These are phyloP conservation scores for Trichoderma reesei DNA, from an alignment of 495 filamentous ascomycete species.

Conservation along the genomic window DNA sequence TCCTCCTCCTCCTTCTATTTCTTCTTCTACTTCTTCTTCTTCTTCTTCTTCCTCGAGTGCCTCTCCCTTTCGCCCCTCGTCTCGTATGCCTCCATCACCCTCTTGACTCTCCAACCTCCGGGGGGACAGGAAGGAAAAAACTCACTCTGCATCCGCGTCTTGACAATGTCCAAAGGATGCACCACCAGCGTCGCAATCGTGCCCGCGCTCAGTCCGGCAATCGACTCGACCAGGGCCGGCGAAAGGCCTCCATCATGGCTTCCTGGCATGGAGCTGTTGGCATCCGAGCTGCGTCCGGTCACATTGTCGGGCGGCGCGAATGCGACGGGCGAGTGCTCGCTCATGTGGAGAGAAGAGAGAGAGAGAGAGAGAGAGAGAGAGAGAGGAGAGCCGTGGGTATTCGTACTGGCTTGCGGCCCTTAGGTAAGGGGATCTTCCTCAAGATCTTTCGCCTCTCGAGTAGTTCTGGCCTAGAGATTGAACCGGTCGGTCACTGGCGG, in stretches of 20 bases:
- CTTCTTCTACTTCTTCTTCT: too few relatives aligned
- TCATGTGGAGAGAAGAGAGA: background rate
- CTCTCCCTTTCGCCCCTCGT: too few relatives aligned
- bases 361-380: background rate
- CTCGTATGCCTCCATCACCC: too few relatives aligned
- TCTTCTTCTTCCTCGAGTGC: too few relatives aligned
- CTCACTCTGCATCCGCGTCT: conserved; percentile 85
- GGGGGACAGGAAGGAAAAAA: background rate
- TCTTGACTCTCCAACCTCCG: too few relatives aligned
- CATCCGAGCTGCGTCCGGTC: background rate
- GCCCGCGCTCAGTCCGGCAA: conserved; percentile 85
- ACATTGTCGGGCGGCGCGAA: background rate
- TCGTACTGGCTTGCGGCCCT: too few relatives aligned
- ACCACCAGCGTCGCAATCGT: conserved; percentile 71
- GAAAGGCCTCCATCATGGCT: conserved; percentile 44
- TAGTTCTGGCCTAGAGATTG: too few relatives aligned
- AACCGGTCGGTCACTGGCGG: background rate
- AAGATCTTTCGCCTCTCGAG: too few relatives aligned
- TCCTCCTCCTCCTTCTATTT: too few relatives aligned
- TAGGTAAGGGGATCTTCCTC: too few relatives aligned
- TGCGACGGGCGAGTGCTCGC: background rate
- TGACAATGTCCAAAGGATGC: conserved; percentile 88
- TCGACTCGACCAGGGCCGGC: conserved; percentile 73
- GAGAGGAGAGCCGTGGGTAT: too few relatives aligned
- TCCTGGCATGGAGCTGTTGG: conserved; percentile 27